Conservation (phyloP, 2,329 filamentous ascomycete species). For the Xenoacremonium recifei region DNA sequence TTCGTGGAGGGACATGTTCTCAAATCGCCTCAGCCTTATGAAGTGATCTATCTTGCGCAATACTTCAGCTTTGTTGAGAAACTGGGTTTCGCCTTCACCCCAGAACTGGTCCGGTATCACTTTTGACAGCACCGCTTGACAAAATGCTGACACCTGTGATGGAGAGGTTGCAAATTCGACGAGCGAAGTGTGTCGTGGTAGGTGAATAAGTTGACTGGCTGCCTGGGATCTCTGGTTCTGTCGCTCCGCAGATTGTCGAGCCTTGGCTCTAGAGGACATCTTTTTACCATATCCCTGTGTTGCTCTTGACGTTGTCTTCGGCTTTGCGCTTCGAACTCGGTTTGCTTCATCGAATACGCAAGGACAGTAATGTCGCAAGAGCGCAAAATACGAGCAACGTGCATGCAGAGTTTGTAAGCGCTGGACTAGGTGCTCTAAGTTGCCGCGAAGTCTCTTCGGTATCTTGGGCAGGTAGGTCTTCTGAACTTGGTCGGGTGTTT, state of each 20-base stretch:
- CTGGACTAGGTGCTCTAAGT: constrained; percentile 56
- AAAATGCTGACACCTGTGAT: constrained; percentile 79
- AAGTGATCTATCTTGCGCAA: constrained; percentile 74
- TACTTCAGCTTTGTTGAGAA: constrained; percentile 61
- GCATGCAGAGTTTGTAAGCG: constrained; percentile 69
- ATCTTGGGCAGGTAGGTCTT: constrained; percentile 32
- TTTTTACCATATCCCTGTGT: constrained; percentile 5
- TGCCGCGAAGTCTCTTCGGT: constrained; percentile 69
- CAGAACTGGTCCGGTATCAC: constrained; percentile 76
- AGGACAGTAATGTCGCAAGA: constrained; percentile 82
- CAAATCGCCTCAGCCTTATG: constrained; percentile 74
- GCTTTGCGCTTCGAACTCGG: constrained; percentile 4
- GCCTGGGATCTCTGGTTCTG: constrained; percentile 4
- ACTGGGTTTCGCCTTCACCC: constrained; percentile 55
- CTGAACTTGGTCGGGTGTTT: constrained; percentile 10
- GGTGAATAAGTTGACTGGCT: constrained; percentile 6
- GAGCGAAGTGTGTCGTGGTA: constrained; percentile 41
- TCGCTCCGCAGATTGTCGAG: constrained; percentile 5
- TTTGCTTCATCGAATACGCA: constrained; percentile 24
- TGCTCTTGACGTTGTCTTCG: constrained; percentile 9
- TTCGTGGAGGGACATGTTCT: constrained; percentile 77
- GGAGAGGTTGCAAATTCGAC: constrained; percentile 67
- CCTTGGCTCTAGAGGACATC: too few relatives aligned
- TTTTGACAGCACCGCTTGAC: constrained; percentile 69
- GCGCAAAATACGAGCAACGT: constrained; percentile 74